Percentiles rank a stretch among this genome's conserved stretches.
Conservation (phyloP, 306 rosid genomes). For the Echinosophora koreensis region DNA sequence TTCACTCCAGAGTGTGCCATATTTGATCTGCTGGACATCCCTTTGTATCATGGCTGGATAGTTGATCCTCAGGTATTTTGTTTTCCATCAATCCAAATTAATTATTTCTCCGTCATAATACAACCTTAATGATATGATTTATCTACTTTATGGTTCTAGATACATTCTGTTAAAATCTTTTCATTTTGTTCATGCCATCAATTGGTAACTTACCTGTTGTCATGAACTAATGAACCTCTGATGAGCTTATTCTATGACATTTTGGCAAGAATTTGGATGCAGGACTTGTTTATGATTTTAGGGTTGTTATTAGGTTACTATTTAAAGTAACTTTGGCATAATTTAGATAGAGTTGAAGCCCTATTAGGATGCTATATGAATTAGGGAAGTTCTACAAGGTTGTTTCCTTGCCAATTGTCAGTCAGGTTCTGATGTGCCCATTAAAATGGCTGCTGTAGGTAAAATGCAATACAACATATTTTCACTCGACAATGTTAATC, state of each 20-base stretch:
- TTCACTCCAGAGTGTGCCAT: conserved; percentile 98
- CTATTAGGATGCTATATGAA: conserved; percentile 3
- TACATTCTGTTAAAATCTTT: conserved; percentile 24
- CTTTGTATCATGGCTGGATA: conserved; percentile 98
- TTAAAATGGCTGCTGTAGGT: background rate
- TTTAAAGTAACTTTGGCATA: background rate
- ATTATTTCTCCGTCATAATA: conserved; percentile 25
- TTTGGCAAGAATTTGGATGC: conserved; percentile 16
- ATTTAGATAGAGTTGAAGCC: conserved; percentile 10
- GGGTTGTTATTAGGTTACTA: conserved; percentile 16
- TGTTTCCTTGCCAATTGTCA: background rate
- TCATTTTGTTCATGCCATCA: background rate
- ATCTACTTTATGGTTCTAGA: conserved; percentile 19
- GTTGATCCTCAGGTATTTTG: conserved; percentile 85
- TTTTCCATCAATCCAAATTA: conserved; percentile 36
- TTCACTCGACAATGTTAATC: conserved; percentile 10
- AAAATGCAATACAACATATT: conserved; percentile 15
- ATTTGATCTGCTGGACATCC: conserved; percentile 96
- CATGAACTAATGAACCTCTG: no score
- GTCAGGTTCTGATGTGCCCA: conserved; percentile 10
- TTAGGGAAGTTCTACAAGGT: conserved; percentile 36
- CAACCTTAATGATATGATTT: background rate
- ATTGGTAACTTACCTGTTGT: conserved; percentile 7
- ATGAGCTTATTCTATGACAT: background rate
- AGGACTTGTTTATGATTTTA: background rate